phyloP scores from a whole-genome alignment of 2,329 filamentous ascomycete species.

The Talaromyces islandicus region DNA sequence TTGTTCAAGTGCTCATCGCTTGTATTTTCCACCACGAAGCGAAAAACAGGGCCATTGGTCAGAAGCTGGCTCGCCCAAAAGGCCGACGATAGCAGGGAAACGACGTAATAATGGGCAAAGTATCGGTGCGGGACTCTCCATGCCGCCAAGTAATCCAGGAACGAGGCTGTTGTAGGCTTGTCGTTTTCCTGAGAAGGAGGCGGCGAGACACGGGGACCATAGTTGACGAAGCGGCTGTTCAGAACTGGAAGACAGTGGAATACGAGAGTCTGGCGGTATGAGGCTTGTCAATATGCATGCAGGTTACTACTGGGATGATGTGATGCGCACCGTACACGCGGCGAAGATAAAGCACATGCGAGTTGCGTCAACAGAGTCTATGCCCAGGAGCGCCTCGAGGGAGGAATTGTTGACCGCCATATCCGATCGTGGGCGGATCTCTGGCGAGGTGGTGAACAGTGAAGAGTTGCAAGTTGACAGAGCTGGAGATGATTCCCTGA shows the following conservation, averaged over 20 bases:
- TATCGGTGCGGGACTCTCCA: constrained; percentile 75
- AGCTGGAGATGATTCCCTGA: not conserved
- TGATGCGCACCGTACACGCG: constrained; percentile 30
- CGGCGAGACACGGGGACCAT: constrained; percentile 49
- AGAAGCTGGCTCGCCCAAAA: constrained; percentile 69
- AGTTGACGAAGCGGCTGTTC: constrained; percentile 52
- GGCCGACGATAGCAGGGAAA: constrained; percentile 61
- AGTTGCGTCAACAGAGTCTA: constrained; percentile 29
- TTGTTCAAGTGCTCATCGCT: constrained; percentile 25
- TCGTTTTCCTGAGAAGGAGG: not conserved
- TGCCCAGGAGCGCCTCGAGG: constrained; percentile 6
- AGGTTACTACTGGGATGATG: not conserved
- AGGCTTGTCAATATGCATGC: not conserved
- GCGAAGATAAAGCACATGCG: constrained; percentile 33
- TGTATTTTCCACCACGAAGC: constrained; percentile 40
- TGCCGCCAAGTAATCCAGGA: constrained; percentile 46
- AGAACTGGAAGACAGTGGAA: constrained; percentile 47
- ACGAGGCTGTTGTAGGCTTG: not conserved
- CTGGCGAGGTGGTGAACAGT: not conserved
- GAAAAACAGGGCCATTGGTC: constrained; percentile 49
- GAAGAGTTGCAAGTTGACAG: not conserved
- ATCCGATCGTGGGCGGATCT: not conserved
- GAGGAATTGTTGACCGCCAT: not conserved
- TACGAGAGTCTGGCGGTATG: constrained; percentile 38
- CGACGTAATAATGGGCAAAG: constrained; percentile 82